Base-by-base conservation (phyloP, 208 protist species). In the Crithidia brevicula region DNA sequence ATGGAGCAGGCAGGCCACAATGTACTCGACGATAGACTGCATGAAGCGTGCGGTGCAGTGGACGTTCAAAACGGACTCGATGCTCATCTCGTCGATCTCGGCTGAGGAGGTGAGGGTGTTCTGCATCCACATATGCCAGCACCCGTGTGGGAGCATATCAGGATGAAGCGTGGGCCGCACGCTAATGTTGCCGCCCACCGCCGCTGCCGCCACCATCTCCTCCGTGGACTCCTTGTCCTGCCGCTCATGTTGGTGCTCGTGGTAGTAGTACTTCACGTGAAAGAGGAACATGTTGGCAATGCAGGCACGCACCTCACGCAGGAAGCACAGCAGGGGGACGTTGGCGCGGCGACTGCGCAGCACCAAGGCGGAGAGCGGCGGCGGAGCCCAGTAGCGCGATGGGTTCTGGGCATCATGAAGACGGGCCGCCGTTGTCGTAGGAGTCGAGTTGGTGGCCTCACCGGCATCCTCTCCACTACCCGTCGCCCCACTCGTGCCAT, bases 311-410 rank as follows among this genome's bases (percentile, higher is more conserved):
- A 85, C 38, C 61, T 92, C 86, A 1, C 86, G 86, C 59, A 92
- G 58, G 64, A 89, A 89, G 70, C 86, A 92, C 27, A 92, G 74
- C 22, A 89, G 80, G 10, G 86, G 83, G 43, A 92, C 84, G 61
- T 92, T 87, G 42, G 86, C 82, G 49, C 82, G 81, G 31, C 77
- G 64, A 36, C 57, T 66, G 38, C 81, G 78, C 27, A 83, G 66
- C 5, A 67, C 28, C 4, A 76, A n/a, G 8, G 67, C 53, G 7
- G 57, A 8, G 13, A 80, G 43, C 50, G 74, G 74, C 7, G 68
- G 68, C 4, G 74, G 67, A 0, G 74, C 74, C 74, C 71, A 77
- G 34, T 63, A 62, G 9, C 27, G 57, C 6, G 22, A 23, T 18
- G 31, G 9, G 34, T n/a, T n/a, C n/a, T n/a, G n/a, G n/a, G n/a